These are phyloP conservation scores for Flaveria floridana DNA, from an alignment of 140 eudicot genomes.

Conservation along the genomic window DNA sequence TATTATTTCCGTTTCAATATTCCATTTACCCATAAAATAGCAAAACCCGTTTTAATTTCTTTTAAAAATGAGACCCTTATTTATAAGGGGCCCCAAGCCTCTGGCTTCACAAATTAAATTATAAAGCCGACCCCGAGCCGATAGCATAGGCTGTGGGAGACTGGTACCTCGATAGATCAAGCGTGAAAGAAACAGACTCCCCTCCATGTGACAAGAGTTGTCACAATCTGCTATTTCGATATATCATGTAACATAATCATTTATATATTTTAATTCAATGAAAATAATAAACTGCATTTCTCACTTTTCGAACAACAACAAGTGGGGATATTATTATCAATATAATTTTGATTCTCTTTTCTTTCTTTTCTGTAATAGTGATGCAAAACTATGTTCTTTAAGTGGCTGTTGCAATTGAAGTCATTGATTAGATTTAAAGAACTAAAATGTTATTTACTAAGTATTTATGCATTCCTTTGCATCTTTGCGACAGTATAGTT, in stretches of 20 bases:
- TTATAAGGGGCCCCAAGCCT: no score
- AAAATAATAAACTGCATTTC: constrained; percentile 27
- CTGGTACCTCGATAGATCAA: constrained; percentile 77
- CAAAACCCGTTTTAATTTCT: no score
- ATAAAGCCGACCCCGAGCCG: no score
- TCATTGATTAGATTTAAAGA: no score
- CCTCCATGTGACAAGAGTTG: constrained; percentile 92
- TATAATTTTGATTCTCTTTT: neutral
- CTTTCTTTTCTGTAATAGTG: constrained; percentile 17
- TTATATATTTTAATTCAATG: constrained; percentile 2
- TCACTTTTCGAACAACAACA: constrained; percentile 17
- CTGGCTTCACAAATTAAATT: no score
- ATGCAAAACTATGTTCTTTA: constrained; percentile 1
- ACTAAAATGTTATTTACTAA: no score
- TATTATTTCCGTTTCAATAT: no score
- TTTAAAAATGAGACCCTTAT: no score
- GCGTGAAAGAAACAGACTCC: constrained; percentile 74
- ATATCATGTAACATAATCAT: constrained; percentile 8
- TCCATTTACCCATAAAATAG: no score
- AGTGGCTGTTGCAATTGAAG: neutral
- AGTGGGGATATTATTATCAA: constrained; percentile 25
- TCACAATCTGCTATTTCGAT: constrained; percentile 76
- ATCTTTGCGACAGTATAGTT: no score
- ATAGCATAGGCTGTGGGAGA: constrained; percentile 95
- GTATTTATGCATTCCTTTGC: no score